phyloP scores from a whole-genome alignment of 192 early-diverging fungal genomes.

The Cladochytrium replicatum region DNA sequence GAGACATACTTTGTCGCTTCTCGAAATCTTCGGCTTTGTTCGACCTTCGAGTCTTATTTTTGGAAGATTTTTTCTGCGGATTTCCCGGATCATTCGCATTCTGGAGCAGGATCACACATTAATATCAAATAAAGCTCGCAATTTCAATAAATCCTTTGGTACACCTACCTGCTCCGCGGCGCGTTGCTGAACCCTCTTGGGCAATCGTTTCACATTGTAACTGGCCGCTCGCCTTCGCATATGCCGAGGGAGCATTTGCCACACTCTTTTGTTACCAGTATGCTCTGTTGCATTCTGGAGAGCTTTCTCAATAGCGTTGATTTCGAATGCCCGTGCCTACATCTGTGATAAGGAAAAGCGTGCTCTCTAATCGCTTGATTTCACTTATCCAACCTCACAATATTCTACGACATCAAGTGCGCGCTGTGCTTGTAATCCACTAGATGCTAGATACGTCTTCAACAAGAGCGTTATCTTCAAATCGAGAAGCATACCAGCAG shows the following conservation, averaged over 20 bases:
- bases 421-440: too few relatives aligned
- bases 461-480: too few relatives aligned
- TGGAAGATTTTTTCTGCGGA: slow-evolving; percentile 16
- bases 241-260: slow-evolving; percentile 84
- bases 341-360: too few relatives aligned
- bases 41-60: slow-evolving; percentile 31
- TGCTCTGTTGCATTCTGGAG: slow-evolving; percentile 52
- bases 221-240: slow-evolving; percentile 89
- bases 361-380: too few relatives aligned
- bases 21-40: slow-evolving; percentile 38
- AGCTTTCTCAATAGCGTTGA: slow-evolving; percentile 71
- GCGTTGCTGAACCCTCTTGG: slow-evolving; percentile 62
- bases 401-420: too few relatives aligned
- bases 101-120: slow-evolving; percentile 2
- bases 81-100: slow-evolving; percentile 2
- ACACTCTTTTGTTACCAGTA: slow-evolving; percentile 54
- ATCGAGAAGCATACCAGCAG: too few relatives aligned
- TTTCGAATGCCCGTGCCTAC: slow-evolving; percentile 73
- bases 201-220: slow-evolving; percentile 90
- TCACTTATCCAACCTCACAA: too few relatives aligned
- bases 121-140: slow-evolving; percentile 11
- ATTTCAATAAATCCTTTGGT: slow-evolving; percentile 21
- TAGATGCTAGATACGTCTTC: too few relatives aligned
- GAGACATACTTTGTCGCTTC: slow-evolving; percentile 23
- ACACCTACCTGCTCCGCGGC: slow-evolving; percentile 62